Percentiles rank a stretch among this genome's conserved stretches.
These are phyloP conservation scores for Phytopythium montanum DNA, from an alignment of 352 stramenopile genomes.

Conservation along the genomic window DNA sequence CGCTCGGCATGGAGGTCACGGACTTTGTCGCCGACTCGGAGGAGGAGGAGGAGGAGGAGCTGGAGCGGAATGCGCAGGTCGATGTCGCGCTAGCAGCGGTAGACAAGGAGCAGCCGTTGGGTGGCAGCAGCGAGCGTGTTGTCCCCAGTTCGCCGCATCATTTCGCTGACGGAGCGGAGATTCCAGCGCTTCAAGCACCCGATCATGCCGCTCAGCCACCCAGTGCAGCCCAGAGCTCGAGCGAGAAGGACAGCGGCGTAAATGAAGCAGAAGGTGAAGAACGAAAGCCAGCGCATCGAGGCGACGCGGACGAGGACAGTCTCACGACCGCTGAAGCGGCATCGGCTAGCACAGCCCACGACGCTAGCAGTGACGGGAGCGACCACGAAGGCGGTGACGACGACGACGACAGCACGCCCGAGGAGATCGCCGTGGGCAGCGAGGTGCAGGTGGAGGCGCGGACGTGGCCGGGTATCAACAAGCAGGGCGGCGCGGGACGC, in stretches of 20 bases:
- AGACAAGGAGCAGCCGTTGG: background rate
- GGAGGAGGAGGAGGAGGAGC: conserved; percentile 22
- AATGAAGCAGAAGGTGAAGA: background rate
- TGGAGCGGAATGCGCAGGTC: background rate
- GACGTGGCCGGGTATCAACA: conserved; percentile 88
- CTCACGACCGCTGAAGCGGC: background rate
- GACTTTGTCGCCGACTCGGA: conserved; percentile 63
- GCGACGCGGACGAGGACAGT: background rate
- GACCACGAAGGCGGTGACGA: background rate
- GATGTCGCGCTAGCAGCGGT: background rate
- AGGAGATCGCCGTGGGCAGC: conserved; percentile 23
- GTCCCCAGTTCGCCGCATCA: background rate
- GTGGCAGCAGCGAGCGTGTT: background rate
- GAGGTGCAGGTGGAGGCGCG: conserved; percentile 62
- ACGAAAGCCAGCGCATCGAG: background rate
- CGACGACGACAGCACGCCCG: background rate
- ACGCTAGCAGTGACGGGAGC: background rate
- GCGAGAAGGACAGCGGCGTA: background rate
- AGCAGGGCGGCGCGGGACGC: conserved; percentile 64
- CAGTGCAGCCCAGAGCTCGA: background rate
- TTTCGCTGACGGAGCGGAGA: background rate
- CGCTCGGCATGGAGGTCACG: conserved; percentile 28
- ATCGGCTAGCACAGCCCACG: background rate
- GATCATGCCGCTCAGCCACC: background rate
- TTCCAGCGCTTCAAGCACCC: background rate